Conservation (phyloP, 306 rosid species). For the Lagenaria siceraria region DNA sequence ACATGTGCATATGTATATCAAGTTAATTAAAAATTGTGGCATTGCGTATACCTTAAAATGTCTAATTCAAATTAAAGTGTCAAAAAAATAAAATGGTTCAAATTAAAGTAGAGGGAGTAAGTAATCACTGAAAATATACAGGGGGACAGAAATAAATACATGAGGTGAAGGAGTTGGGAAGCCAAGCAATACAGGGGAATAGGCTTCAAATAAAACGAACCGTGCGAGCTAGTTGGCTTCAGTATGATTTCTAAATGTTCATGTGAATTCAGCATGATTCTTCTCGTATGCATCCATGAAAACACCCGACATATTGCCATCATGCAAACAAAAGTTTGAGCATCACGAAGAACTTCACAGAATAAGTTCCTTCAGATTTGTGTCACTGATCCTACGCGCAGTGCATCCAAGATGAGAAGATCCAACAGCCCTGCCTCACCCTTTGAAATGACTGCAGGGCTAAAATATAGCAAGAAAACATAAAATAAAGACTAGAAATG, state of each 20-base stretch:
- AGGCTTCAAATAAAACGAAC: background rate
- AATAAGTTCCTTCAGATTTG: background rate
- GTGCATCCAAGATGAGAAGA: conserved; percentile 79
- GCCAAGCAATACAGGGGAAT: background rate
- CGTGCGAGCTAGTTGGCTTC: background rate
- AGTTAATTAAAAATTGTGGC: background rate
- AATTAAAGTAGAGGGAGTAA: background rate
- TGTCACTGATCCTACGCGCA: conserved; percentile 45
- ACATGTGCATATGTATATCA: background rate
- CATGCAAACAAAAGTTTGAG: background rate
- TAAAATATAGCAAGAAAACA: conserved; percentile 4
- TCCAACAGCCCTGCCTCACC: conserved; percentile 88
- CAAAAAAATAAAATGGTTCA: background rate
- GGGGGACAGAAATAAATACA: background rate
- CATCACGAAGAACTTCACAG: background rate
- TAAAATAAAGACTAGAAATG: background rate
- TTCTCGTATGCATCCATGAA: background rate
- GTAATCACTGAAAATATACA: background rate
- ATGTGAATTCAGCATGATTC: background rate
- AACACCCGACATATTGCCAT: background rate
- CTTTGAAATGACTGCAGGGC: conserved; percentile 64
- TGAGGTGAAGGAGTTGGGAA: background rate
- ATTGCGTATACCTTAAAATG: background rate
- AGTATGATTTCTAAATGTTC: background rate
- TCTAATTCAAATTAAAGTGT: background rate